Percentiles rank a stretch among this genome's conserved stretches.
These are phyloP conservation scores for Cryomyces antarcticus DNA, from an alignment of 495 filamentous ascomycete species.

Conservation along the genomic window DNA sequence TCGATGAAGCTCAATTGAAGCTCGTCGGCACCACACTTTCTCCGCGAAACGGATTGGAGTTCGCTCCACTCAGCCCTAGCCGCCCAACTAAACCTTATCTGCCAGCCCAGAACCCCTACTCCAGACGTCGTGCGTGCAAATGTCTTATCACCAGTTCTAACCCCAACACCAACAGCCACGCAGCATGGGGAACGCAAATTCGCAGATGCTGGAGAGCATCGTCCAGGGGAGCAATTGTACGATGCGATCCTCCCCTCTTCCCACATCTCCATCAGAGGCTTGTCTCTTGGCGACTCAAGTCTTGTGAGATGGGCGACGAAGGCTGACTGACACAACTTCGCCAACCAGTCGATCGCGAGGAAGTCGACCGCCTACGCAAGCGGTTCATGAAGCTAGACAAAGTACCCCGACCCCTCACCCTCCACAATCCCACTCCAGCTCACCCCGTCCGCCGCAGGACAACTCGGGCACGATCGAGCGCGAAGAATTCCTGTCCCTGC, in stretches of 20 bases:
- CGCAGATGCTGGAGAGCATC: constrained; percentile 80
- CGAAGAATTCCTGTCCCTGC: constrained; percentile 91
- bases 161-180: background rate
- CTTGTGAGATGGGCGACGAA: too few relatives aligned
- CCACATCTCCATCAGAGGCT: background rate
- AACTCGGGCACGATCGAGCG: constrained; percentile 96
- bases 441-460: constrained; percentile 34
- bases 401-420: constrained; percentile 23
- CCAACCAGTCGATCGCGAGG: constrained; percentile 75
- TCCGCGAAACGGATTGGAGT: too few relatives aligned
- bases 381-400: constrained; percentile 99
- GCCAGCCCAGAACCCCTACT: too few relatives aligned
- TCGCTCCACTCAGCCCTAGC: too few relatives aligned
- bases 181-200: constrained; percentile 62
- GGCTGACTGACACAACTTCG: background rate
- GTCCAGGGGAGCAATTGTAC: constrained; percentile 91
- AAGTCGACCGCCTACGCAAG: constrained; percentile 87
- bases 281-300: too few relatives aligned
- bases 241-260: constrained; percentile 8
- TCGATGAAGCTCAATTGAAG: too few relatives aligned
- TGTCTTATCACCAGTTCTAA: too few relatives aligned
- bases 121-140: too few relatives aligned
- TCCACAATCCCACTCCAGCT: background rate
- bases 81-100: too few relatives aligned
- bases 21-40: too few relatives aligned